A percentile compares a stretch with the other conserved stretches of the same genome.
phyloP scores from a whole-genome alignment of 371 early-diverging fungal species.

The Lichtheimia corymbifera region DNA sequence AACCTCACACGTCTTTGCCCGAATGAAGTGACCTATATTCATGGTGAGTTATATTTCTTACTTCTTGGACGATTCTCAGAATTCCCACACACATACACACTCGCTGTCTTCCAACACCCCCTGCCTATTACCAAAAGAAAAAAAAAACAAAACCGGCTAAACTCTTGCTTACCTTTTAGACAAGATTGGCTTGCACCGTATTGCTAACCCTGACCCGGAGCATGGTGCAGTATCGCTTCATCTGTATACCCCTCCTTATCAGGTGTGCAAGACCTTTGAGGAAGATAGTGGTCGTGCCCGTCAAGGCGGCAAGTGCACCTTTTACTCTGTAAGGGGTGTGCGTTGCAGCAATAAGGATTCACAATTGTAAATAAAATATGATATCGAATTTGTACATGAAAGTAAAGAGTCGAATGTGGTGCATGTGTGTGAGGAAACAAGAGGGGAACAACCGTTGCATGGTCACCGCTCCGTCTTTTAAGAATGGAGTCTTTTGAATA shows the following conservation, averaged over 20 bases:
- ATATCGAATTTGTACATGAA: neutral
- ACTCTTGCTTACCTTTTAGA: slow-evolving; percentile 40
- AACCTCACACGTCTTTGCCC: slow-evolving; percentile 46
- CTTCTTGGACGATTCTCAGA: neutral
- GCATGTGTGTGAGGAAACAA: slow-evolving; percentile 1
- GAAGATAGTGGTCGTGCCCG: slow-evolving; percentile 73
- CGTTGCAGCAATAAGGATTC: slow-evolving; percentile 5
- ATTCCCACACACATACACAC: neutral
- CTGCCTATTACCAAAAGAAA: neutral
- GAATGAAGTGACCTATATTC: slow-evolving; percentile 87
- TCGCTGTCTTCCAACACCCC: neutral
- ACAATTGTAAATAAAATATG: neutral
- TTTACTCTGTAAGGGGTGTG: slow-evolving; percentile 65
- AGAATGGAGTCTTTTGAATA: slow-evolving; percentile 7
- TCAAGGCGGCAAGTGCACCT: slow-evolving; percentile 68
- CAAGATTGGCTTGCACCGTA: slow-evolving; percentile 86
- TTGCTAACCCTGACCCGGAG: slow-evolving; percentile 70
- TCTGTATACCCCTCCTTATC: slow-evolving; percentile 90
- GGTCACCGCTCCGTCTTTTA: slow-evolving; percentile 4
- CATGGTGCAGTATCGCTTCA: slow-evolving; percentile 84
- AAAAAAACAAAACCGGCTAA: slow-evolving; percentile 4
- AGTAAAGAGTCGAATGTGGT: neutral
- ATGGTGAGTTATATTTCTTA: slow-evolving; percentile 50
- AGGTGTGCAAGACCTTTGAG: slow-evolving; percentile 83
- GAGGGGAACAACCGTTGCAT: slow-evolving; percentile 1